phyloP scores from a whole-genome alignment of 2,329 filamentous ascomycete species.

The Penicillium sp. region DNA sequence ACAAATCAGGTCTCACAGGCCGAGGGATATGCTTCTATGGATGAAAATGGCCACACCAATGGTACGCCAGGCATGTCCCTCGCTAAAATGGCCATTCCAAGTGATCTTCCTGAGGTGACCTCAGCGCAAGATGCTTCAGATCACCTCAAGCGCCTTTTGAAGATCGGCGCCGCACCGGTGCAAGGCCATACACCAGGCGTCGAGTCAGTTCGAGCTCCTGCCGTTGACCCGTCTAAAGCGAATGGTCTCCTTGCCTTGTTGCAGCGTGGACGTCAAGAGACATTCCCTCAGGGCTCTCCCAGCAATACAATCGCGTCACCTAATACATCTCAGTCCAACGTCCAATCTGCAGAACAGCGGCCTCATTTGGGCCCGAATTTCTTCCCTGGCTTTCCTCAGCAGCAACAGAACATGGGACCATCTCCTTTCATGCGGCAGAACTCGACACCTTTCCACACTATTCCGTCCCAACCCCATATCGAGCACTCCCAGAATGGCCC shows the following conservation, averaged over 20 bases:
- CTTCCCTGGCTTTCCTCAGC: conserved; percentile 39
- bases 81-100: conserved; percentile 29
- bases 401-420: conserved; percentile 29
- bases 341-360: conserved; percentile 54
- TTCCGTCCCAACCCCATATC: conserved; percentile 10
- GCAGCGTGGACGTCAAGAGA: conserved; percentile 39
- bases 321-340: conserved; percentile 49
- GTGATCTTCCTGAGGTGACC: conserved; percentile 43
- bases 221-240: conserved; percentile 42
- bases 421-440: conserved; percentile 30
- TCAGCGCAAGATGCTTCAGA: conserved; percentile 45
- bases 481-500: conserved; percentile 9
- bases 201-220: conserved; percentile 19
- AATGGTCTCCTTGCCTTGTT: conserved; percentile 59
- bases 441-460: conserved; percentile 16
- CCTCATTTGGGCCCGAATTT: conserved; percentile 52
- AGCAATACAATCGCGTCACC: conserved; percentile 56
- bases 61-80: conserved; percentile 19
- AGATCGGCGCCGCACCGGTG: conserved; percentile 31
- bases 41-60: conserved; percentile 47
- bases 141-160: conserved; percentile 52
- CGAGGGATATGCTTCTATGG: conserved; percentile 57
- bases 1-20: conserved; percentile 45
- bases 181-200: conserved; percentile 13
- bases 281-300: conserved; percentile 25